Base-by-base conservation (phyloP, 495 filamentous ascomycete species). In the Lepraria neglecta region DNA sequence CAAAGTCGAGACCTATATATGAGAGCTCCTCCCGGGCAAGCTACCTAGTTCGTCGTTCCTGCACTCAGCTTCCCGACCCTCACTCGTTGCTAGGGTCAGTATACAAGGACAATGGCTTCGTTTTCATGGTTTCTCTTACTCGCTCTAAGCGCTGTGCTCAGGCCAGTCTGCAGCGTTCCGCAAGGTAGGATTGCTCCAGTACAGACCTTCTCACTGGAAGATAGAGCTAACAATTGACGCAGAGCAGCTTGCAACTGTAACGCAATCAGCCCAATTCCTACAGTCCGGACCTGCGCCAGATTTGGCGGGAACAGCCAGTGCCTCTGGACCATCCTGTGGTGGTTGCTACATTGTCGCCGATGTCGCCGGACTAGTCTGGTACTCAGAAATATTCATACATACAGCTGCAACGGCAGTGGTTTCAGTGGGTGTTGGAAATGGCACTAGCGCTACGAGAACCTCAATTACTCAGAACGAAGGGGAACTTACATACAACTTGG, bases 361-460 rank as follows among this genome's bases (percentile, higher is more conserved):
- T 64, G 67, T 69, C 24, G 58, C 58, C 47, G 58, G 58, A 30
- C 48, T 66, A 5, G 64, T 69, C 27, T 69, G 67, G 67, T 69
- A 69, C 35, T 61, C 58, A 7, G 60, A 64, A 55, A 64, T 69
- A 11, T 69, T 69, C 21, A 27, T 69, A 55, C 62, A 69, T 30
- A 66, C 60, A 30, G 67, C 64, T 24, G 64, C 66, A 19, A 66
- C 67, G 7, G 56, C 42, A 21, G 6, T 66, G n/a, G 54, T 62
- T 17, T 58, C 48, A 21, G 59, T 66, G 6, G 61, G 52, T 27
- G 47, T 47, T 19, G 65, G 62, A n/a, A 66, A 66, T 31, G 64
- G 64, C 43, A 58, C 57, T 14, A 50, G 64, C 21, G 52, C 56
- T 10, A 69, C 64, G 38, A 52, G 67, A 33, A 66, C 64, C 30